Evolutionary conservation across 352 stramenopile species (phyloP), one percentile per base, ranked within the genome.

Genomic region (Globisporangium abappressorium): DNA sequence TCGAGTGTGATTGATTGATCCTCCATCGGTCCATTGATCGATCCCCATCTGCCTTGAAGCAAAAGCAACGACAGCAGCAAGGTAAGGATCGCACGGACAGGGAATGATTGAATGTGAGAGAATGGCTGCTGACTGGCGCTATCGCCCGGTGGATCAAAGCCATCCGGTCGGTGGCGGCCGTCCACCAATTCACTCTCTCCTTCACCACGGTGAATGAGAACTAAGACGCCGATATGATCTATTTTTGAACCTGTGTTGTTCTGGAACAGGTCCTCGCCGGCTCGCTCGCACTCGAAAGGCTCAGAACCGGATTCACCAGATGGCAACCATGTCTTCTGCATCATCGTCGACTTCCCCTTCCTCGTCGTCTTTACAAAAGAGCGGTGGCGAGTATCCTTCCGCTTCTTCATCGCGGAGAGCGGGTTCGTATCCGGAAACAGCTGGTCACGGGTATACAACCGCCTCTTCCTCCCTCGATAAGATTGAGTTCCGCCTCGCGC

Each of bases 401-500:
- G 11, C 36, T 7, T 26, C 55, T 33, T n/a, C 26, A 20, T 8
- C 49, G 56, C 59, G n/a, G 41, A 70, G 65, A 70, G 65, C 65
- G 59, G 66, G 66, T 66, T 71, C 59, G 28, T 71, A 63, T 33
- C 63, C 43, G 14, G 66, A 65, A 71, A 66, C 66, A 64, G 66
- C 66, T 71, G 66, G 57, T 28, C 38, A 56, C 51, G 58, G 66
- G 34, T 62, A 64, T 43, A 61, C 57, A 22, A 51, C 59, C 47
- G 58, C 54, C 66, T 66, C 66, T 67, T 47, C 60, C 60, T 47
- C 60, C 47, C 47, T 70, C 34, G 71, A 81, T 66, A 75, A 76
- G 64, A 81, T 76, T 28, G 57, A 72, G 34, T 72, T 76, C 49
- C 73, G 62, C n/a, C 34, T 71, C 34, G 28, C 60, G 28, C 41